phyloP scores from a whole-genome alignment of 169 alveolate species.

The Eimeria zaria region DNA sequence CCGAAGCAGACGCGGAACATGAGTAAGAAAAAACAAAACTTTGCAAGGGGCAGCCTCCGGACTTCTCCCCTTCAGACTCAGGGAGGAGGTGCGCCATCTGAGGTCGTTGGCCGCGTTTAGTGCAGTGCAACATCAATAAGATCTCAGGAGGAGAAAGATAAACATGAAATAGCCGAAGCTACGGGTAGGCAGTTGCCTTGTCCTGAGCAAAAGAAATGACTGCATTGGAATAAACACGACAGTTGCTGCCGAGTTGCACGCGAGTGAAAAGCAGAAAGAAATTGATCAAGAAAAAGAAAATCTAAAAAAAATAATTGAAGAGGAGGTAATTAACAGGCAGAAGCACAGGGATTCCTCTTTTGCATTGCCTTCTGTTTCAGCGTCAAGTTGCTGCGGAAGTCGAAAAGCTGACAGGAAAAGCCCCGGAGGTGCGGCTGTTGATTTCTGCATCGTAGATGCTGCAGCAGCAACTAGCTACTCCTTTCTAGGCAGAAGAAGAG shows the following conservation, averaged over 20 bases:
- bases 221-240: background rate
- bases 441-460: background rate
- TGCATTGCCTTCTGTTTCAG: background rate
- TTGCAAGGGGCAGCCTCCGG: background rate
- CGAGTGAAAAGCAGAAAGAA: slow-evolving; percentile 26
- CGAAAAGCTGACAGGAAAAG: background rate
- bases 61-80: background rate
- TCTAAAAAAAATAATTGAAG: background rate
- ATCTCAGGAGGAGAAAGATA: slow-evolving; percentile 52
- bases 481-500: background rate
- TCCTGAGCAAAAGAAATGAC: background rate
- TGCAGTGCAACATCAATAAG: background rate
- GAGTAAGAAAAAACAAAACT: slow-evolving; percentile 6
- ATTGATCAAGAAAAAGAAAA: slow-evolving; percentile 4
- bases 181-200: background rate
- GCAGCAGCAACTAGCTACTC: background rate
- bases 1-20: slow-evolving; percentile 52
- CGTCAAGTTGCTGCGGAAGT: slow-evolving; percentile 39
- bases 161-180: slow-evolving; percentile 52
- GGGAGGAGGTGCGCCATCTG: slow-evolving; percentile 40
- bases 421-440: background rate
- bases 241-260: slow-evolving; percentile 58
- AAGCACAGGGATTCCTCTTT: background rate
- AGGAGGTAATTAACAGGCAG: slow-evolving; percentile 11
- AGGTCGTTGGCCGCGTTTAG: too few species aligned